These are phyloP conservation scores for Mariannaea sp. DNA, from an alignment of 2,329 filamentous ascomycete species.

Conservation along the genomic window DNA sequence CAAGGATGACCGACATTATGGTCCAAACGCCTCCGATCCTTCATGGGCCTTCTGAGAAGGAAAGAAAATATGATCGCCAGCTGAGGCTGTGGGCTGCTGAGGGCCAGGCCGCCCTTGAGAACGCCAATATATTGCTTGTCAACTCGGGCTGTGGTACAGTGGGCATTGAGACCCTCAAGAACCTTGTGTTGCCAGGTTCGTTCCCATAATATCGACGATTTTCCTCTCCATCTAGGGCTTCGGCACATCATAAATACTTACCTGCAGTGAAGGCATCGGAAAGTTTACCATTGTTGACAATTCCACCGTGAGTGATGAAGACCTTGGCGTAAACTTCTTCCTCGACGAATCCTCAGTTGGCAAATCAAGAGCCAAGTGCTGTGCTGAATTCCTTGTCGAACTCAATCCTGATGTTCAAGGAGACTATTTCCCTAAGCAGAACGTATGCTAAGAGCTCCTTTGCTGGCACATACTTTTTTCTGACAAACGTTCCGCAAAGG, in stretches of 20 bases:
- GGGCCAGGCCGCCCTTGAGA: slow-evolving; percentile 87
- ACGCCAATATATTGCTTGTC: slow-evolving; percentile 86
- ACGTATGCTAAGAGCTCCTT: slow-evolving; percentile 32
- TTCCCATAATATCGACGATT: neutral
- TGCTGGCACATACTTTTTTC: neutral
- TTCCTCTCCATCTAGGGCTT: neutral
- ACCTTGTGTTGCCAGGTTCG: slow-evolving; percentile 85
- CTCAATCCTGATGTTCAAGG: slow-evolving; percentile 92
- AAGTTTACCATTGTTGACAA: slow-evolving; percentile 90
- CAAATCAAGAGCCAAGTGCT: slow-evolving; percentile 76
- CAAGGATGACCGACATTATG: slow-evolving; percentile 40
- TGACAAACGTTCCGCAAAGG: slow-evolving; percentile 29
- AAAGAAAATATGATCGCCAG: slow-evolving; percentile 90
- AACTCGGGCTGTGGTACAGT: slow-evolving; percentile 87
- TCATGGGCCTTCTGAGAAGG: slow-evolving; percentile 62
- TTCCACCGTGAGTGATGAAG: slow-evolving; percentile 74
- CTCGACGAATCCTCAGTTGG: slow-evolving; percentile 79
- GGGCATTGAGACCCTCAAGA: slow-evolving; percentile 91
- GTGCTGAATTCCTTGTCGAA: slow-evolving; percentile 77
- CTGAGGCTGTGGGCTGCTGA: slow-evolving; percentile 93
- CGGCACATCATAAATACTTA: neutral
- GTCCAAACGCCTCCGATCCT: slow-evolving; percentile 43
- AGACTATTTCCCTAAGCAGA: slow-evolving; percentile 62
- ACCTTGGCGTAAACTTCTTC: slow-evolving; percentile 97
- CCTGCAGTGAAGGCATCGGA: slow-evolving; percentile 68